Evolutionary conservation across 495 filamentous ascomycete species (phyloP).

Genomic region (Ascodesmis nigricans): DNA sequence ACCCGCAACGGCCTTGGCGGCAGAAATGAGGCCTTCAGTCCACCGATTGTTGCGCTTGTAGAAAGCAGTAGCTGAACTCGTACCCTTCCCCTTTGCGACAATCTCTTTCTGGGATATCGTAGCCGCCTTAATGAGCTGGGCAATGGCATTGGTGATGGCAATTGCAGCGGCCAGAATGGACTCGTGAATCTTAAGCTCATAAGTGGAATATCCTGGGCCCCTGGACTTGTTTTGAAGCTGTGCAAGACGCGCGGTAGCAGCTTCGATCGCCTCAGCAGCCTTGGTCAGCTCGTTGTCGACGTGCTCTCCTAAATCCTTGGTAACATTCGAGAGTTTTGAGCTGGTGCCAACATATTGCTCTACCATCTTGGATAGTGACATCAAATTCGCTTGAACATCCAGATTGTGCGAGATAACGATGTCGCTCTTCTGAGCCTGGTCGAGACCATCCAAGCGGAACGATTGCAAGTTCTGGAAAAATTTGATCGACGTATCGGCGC

Average conservation of each 20-base stretch:
- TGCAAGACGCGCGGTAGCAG: slow-evolving; percentile 65
- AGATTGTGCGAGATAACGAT: slow-evolving; percentile 91
- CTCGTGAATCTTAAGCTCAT: slow-evolving; percentile 86
- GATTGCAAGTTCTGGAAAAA: slow-evolving; percentile 92
- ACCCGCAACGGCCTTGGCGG: slow-evolving; percentile 79
- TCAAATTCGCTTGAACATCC: slow-evolving; percentile 77
- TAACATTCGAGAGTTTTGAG: slow-evolving; percentile 46
- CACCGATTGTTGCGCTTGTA: slow-evolving; percentile 76
- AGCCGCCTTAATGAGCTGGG: slow-evolving; percentile 86
- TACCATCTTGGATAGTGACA: slow-evolving; percentile 74
- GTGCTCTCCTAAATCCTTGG: slow-evolving; percentile 73
- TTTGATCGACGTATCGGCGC: slow-evolving; percentile 69
- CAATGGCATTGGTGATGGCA: slow-evolving; percentile 90
- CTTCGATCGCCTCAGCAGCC: slow-evolving; percentile 88
- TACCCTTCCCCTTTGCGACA: slow-evolving; percentile 80
- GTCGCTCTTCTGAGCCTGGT: slow-evolving; percentile 71
- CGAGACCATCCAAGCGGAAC: slow-evolving; percentile 75
- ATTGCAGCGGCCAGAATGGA: slow-evolving; percentile 82
- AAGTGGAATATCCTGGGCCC: slow-evolving; percentile 73
- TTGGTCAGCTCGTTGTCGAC: slow-evolving; percentile 81
- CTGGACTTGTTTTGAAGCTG: slow-evolving; percentile 85
- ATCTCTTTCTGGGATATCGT: slow-evolving; percentile 90
- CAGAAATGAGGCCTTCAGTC: slow-evolving; percentile 93
- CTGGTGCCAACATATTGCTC: slow-evolving; percentile 70
- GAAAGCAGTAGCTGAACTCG: slow-evolving; percentile 75